Conservation (phyloP, 2,329 filamentous ascomycete genomes). For the Didymella pomorum region DNA sequence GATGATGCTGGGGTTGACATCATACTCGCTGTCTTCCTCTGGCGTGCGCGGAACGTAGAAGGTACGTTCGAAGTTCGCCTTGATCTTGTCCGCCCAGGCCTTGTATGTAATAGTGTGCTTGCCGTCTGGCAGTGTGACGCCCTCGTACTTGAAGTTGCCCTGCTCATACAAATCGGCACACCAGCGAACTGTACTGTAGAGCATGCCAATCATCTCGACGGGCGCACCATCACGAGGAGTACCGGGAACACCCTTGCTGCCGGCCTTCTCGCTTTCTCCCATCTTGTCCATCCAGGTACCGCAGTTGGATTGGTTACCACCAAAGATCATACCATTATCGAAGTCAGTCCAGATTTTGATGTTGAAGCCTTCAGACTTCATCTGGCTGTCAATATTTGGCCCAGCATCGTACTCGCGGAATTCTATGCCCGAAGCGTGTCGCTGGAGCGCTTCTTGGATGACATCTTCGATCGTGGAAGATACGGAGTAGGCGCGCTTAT, state of each 20-base stretch:
- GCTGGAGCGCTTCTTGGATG: constrained; percentile 90
- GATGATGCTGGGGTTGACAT: constrained; percentile 79
- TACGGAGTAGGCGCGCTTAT: constrained; percentile 83
- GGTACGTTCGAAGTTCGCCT: constrained; percentile 87
- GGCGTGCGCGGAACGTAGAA: constrained; percentile 82
- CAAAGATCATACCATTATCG: constrained; percentile 88
- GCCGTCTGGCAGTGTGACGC: constrained; percentile 72
- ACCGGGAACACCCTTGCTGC: constrained; percentile 90
- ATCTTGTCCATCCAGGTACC: constrained; percentile 99
- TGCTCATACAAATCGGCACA: constrained; percentile 70
- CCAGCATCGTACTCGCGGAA: constrained; percentile 97
- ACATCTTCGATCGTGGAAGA: constrained; percentile 86
- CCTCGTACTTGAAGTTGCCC: constrained; percentile 75
- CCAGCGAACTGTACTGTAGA: constrained; percentile 91
- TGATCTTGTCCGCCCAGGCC: constrained; percentile 82
- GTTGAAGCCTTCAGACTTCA: constrained; percentile 91
- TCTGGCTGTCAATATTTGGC: constrained; percentile 85
- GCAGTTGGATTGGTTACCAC: constrained; percentile 93
- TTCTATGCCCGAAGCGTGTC: constrained; percentile 87
- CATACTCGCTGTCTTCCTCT: constrained; percentile 76
- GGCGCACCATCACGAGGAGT: constrained; percentile 97
- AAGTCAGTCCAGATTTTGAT: constrained; percentile 92
- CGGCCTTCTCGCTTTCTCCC: constrained; percentile 93
- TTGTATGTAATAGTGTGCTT: constrained; percentile 69
- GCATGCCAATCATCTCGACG: constrained; percentile 90